Evolutionary conservation across 179 eudicot species (phyloP).

Genomic region (Silene vulgaris): DNA sequence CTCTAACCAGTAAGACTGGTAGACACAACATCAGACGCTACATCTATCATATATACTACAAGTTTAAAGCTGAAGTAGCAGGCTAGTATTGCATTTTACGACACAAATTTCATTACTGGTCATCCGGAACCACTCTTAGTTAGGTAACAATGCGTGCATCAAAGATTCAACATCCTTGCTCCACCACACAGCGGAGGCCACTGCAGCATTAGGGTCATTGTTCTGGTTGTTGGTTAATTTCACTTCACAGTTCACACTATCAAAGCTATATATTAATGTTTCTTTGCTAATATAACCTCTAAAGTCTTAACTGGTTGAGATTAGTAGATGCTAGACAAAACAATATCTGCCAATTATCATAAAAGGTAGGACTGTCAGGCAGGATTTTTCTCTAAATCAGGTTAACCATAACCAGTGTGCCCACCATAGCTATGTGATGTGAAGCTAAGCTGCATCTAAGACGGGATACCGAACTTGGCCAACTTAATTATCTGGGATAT

Average conservation of each 20-base stretch:
- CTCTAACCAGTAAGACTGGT: not conserved
- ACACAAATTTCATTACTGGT: too few species aligned
- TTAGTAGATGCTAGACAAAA: not conserved
- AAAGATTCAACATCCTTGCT: not conserved
- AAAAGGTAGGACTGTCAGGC: not conserved
- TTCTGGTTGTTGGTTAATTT: not conserved
- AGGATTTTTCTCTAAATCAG: not conserved
- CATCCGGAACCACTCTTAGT: not conserved
- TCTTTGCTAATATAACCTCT: not conserved
- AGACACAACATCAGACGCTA: constrained; percentile 38
- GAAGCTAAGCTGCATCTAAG: constrained; percentile 3
- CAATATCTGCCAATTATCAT: not conserved
- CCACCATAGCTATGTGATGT: not conserved
- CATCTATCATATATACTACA: constrained; percentile 41
- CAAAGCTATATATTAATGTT: not conserved
- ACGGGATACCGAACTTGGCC: constrained; percentile 37
- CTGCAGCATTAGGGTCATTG: too few species aligned
- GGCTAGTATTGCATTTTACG: too few species aligned
- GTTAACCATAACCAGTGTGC: not conserved
- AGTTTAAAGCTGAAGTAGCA: not conserved
- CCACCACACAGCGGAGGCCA: not conserved
- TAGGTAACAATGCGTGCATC: not conserved
- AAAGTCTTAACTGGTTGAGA: not conserved
- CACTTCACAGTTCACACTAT: not conserved
- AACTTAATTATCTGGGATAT: constrained; percentile 52